Percentiles rank a stretch among this genome's conserved stretches.
These are phyloP conservation scores for Fusarium pininemorale DNA, from an alignment of 2,329 filamentous ascomycete species.

Conservation along the genomic window DNA sequence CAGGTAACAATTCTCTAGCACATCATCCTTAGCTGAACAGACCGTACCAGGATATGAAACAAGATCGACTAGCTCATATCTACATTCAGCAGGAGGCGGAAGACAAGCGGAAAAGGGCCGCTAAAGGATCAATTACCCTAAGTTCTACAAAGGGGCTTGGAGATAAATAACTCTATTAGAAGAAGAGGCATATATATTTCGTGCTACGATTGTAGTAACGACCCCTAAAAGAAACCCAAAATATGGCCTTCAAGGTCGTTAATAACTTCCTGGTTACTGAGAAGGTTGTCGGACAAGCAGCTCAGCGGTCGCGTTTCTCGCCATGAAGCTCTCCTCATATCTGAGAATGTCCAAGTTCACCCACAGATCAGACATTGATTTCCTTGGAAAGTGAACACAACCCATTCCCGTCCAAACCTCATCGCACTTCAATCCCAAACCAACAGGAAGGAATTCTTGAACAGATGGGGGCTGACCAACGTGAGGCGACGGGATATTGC, in stretches of 20 bases:
- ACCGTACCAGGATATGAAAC: too few species aligned
- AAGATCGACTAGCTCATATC: too few species aligned
- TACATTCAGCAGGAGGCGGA: too few species aligned
- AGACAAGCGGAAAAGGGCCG: background rate
- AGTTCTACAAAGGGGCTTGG: background rate
- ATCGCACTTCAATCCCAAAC: background rate
- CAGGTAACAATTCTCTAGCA: too few species aligned
- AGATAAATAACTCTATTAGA: background rate
- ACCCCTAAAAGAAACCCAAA: fast-evolving
- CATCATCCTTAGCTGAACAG: too few species aligned
- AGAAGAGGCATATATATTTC: fast-evolving
- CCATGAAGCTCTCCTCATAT: background rate
- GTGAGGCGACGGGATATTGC: background rate
- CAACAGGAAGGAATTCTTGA: background rate
- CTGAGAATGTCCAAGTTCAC: background rate
- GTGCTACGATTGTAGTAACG: fast-evolving
- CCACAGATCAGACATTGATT: background rate
- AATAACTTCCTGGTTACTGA: background rate
- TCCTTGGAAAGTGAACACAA: background rate
- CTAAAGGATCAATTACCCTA: fast-evolving
- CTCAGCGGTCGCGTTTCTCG: background rate
- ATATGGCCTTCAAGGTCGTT: background rate
- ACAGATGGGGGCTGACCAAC: background rate
- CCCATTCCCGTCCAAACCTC: background rate
- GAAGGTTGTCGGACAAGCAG: background rate